Conservation (phyloP, 192 early-diverging fungal species). For the Coemansia sp. region DNA sequence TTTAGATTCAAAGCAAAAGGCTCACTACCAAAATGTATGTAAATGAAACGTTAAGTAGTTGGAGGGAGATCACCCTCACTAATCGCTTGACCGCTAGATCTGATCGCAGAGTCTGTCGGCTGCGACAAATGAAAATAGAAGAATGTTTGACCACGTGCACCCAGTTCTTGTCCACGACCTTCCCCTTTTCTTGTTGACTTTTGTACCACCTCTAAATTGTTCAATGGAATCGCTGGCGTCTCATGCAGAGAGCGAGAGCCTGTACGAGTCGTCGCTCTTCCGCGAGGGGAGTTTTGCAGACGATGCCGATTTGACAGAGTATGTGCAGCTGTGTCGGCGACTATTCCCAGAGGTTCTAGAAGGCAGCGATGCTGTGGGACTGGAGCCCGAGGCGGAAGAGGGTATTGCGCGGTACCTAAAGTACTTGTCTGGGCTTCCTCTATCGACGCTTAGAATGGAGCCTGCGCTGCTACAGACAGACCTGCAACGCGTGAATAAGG, state of each 20-base stretch:
- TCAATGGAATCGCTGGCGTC: slow-evolving; percentile 3
- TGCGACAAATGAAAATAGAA: too few relatives aligned
- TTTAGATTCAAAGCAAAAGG: too few relatives aligned
- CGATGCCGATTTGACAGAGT: slow-evolving; percentile 45
- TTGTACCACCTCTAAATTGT: slow-evolving; percentile 8
- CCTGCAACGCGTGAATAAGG: slow-evolving; percentile 44
- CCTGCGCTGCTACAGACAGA: slow-evolving; percentile 45
- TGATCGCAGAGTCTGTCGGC: too few relatives aligned
- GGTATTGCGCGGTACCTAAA: slow-evolving; percentile 45
- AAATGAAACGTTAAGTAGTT: too few relatives aligned
- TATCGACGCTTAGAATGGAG: slow-evolving; percentile 44
- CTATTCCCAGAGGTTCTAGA: slow-evolving; percentile 31
- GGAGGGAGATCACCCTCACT: too few relatives aligned
- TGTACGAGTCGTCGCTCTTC: slow-evolving; percentile 50
- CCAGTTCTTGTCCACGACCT: too few relatives aligned
- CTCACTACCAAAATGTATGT: too few relatives aligned
- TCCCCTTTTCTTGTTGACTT: slow-evolving; percentile 1
- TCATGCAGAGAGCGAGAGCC: slow-evolving; percentile 35
- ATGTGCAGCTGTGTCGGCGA: slow-evolving; percentile 45
- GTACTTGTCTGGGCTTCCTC: slow-evolving; percentile 41
- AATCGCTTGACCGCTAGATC: too few relatives aligned
- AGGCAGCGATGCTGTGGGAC: slow-evolving; percentile 7
- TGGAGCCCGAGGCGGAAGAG: slow-evolving; percentile 37
- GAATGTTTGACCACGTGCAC: too few relatives aligned
- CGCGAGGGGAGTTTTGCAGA: slow-evolving; percentile 29